Base-by-base conservation (phyloP, 257 asterid genomes). In the Solanum gracilifrons region DNA sequence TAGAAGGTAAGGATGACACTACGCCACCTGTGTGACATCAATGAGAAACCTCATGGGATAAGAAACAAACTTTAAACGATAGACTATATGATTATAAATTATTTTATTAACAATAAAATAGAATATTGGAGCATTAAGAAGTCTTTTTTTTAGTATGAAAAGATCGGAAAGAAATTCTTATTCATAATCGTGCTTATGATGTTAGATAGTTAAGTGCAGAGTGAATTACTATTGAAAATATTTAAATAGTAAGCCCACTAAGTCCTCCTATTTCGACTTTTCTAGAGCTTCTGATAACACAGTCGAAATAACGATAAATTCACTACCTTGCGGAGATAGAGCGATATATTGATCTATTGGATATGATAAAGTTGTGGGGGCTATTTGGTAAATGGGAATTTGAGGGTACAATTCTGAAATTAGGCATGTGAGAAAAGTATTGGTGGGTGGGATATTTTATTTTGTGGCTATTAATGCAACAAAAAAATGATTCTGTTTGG, bases 41-140 rank as follows among this genome's bases (percentile, higher is more conserved):
- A 55, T 18, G n/a, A 55, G 62, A 55, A 55, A 18, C n/a, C 2
- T 55, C 62, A 55, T 55, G n/a, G 58, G 9, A 55, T 55, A 55
- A 55, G n/a, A 55, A 55, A 18, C n/a, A 18, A 55, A 55, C 4
- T 55, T 18, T 6, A 0, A 18, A 55, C 1, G 62, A 55, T 18
- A 51, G 21, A 18, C 18, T 51, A 18, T 18, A 51, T 15, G 21
- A 15, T 6, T 48, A 48, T 48, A 48, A 15, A 48, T 48, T 0
- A 46, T 46, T 46, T 46, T 46, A 13, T 46, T 46, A 55, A 55
- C 0, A 15, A 0, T 55, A 55, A 55, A 3, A 18, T 55, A 2
- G 0, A 55, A 3, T 0, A 18, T 6, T 55, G 3, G 9, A 55
- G n/a, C 4, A 55, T n/a, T n/a, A n/a, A n/a, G 0, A 5, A 18